phyloP scores from a whole-genome alignment of 208 protist species.

The Acanthamoeba royreba region DNA sequence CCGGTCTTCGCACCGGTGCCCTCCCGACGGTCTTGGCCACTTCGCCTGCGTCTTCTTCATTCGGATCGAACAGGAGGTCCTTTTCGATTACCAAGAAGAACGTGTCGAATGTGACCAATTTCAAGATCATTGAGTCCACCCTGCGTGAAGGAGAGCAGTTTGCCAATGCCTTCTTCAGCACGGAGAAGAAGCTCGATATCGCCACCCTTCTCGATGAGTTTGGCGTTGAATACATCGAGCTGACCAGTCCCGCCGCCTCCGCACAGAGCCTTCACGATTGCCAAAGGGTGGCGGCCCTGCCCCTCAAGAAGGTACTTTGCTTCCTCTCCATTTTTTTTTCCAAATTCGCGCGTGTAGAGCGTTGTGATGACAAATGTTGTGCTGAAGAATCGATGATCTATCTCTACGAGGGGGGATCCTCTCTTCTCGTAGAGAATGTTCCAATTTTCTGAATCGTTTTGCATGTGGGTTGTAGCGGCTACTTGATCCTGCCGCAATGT shows the following conservation, averaged over 20 bases:
- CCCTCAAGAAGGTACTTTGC: not conserved
- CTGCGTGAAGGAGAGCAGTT: slow-evolving; percentile 79
- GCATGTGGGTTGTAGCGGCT: slow-evolving; percentile 55
- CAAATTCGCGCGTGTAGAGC: no score
- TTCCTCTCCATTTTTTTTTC: not conserved
- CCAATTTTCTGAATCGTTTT: slow-evolving; percentile 53
- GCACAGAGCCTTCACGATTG: slow-evolving; percentile 63
- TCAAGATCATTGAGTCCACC: slow-evolving; percentile 78
- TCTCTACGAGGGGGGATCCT: no score
- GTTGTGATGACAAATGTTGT: slow-evolving; percentile 15
- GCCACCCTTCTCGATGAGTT: slow-evolving; percentile 68
- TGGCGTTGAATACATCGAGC: slow-evolving; percentile 75
- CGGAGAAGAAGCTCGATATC: slow-evolving; percentile 68
- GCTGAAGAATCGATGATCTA: not conserved
- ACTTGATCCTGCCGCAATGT: no score
- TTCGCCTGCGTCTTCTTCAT: no score
- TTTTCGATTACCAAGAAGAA: slow-evolving; percentile 18
- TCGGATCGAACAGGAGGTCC: no score
- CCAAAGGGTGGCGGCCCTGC: not conserved
- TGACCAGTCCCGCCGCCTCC: slow-evolving; percentile 63
- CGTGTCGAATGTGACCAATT: slow-evolving; percentile 50
- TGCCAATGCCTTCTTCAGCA: slow-evolving; percentile 67
- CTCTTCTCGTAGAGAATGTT: slow-evolving; percentile 68
- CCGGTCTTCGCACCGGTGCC: not conserved
- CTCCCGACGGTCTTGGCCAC: not conserved